Evolutionary conservation across 371 early-diverging fungal species (phyloP).

Genomic region (Gilbertella persicaria): DNA sequence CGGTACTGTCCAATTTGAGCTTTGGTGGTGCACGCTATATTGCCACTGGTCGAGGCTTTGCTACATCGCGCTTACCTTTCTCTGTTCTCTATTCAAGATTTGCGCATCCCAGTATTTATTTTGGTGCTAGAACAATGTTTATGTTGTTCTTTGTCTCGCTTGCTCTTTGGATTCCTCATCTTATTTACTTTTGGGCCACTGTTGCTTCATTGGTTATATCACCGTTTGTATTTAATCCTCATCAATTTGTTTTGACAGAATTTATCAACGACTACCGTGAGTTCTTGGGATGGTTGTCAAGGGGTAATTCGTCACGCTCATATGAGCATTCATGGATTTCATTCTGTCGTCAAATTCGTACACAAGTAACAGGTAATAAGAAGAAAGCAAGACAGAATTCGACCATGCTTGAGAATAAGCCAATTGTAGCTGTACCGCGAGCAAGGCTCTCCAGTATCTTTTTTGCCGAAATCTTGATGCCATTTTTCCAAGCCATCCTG

Average conservation of each 20-base stretch:
- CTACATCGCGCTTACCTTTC: slow-evolving; percentile 83
- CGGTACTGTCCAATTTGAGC: slow-evolving; percentile 79
- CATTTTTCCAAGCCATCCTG: slow-evolving; percentile 67
- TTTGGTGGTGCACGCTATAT: slow-evolving; percentile 90
- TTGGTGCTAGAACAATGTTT: slow-evolving; percentile 75
- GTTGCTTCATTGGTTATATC: slow-evolving; percentile 71
- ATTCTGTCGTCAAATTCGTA: slow-evolving; percentile 75
- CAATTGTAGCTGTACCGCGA: slow-evolving; percentile 63
- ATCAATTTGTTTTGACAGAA: slow-evolving; percentile 75
- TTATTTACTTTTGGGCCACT: slow-evolving; percentile 87
- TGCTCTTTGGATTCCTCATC: slow-evolving; percentile 71
- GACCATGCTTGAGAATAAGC: slow-evolving; percentile 52
- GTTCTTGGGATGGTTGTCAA: slow-evolving; percentile 78
- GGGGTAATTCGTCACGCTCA: slow-evolving; percentile 65
- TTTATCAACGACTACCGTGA: slow-evolving; percentile 81
- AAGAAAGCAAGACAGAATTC: slow-evolving; percentile 41
- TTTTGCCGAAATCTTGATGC: slow-evolving; percentile 73
- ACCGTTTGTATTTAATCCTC: slow-evolving; percentile 87
- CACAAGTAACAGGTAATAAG: slow-evolving; percentile 68
- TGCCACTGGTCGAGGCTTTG: slow-evolving; percentile 89
- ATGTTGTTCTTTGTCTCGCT: slow-evolving; percentile 78
- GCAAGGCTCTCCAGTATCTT: slow-evolving; percentile 73
- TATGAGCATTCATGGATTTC: slow-evolving; percentile 81
- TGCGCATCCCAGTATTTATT: slow-evolving; percentile 80
- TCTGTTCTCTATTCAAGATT: slow-evolving; percentile 78